These are phyloP conservation scores for Phytophthora agathidicida DNA, from an alignment of 352 stramenopile genomes.

Conservation along the genomic window DNA sequence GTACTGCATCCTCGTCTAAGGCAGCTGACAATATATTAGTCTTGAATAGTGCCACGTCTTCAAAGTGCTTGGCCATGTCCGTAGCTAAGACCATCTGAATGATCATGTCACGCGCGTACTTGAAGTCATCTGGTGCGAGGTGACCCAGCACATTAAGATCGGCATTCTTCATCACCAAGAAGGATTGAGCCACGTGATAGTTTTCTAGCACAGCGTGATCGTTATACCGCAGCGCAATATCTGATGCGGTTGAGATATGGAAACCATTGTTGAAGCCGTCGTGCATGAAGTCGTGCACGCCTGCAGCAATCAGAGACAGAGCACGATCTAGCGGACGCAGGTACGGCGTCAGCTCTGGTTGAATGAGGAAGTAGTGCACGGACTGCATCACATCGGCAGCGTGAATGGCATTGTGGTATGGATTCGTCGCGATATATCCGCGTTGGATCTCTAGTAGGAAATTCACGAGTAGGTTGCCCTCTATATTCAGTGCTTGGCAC, in stretches of 20 bases:
- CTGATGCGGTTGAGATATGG: conserved; percentile 84
- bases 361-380: conserved; percentile 85
- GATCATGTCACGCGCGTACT: conserved; percentile 88
- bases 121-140: conserved; percentile 78
- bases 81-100: conserved; percentile 92
- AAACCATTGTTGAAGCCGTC: conserved; percentile 92
- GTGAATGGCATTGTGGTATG: conserved; percentile 92
- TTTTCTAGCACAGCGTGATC: conserved; percentile 91
- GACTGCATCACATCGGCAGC: conserved; percentile 91
- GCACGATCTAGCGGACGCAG: conserved; percentile 78
- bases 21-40: conserved; percentile 77
- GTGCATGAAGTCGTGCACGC: conserved; percentile 91
- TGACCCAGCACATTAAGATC: conserved; percentile 87
- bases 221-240: conserved; percentile 90
- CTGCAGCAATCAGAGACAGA: conserved; percentile 76
- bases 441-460: conserved; percentile 87
- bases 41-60: conserved; percentile 89
- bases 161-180: conserved; percentile 89
- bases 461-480: conserved; percentile 62
- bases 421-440: conserved; percentile 81
- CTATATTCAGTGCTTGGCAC: conserved; percentile 66
- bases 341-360: conserved; percentile 74
- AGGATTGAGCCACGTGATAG: conserved; percentile 89
- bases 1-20: conserved; percentile 66
- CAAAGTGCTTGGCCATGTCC: conserved; percentile 92